These are phyloP conservation scores for Solanum paucissectum DNA, from an alignment of 257 asterid species.

Conservation along the genomic window DNA sequence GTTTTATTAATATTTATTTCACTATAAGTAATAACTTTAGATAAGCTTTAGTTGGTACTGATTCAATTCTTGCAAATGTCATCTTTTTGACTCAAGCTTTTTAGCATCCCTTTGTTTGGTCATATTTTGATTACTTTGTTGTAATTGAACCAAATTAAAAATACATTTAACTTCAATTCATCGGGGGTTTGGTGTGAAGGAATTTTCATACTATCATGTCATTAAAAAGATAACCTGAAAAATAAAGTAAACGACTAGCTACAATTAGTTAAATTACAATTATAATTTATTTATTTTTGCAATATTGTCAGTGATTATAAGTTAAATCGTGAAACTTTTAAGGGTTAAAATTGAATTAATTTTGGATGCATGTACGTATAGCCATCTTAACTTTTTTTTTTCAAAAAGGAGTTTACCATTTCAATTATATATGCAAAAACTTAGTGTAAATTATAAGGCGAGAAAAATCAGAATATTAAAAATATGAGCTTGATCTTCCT, in stretches of 20 bases:
- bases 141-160: not conserved
- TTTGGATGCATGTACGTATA: not conserved
- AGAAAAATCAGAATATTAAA: conserved; percentile 1
- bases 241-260: not conserved
- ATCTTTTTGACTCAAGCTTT: not conserved
- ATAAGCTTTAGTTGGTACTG: conserved; percentile 1
- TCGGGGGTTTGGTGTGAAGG: not conserved
- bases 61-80: conserved; percentile 7
- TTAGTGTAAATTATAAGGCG: conserved; percentile 6
- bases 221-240: not conserved
- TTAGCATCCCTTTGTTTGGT: conserved; percentile 3
- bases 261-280: not conserved
- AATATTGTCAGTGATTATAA: not conserved
- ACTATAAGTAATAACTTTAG: not conserved
- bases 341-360: not conserved
- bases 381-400: not conserved
- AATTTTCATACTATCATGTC: not conserved
- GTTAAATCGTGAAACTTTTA: not conserved
- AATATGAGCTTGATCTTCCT: not conserved
- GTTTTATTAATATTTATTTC: not conserved
- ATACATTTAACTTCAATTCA: not conserved
- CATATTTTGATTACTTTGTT: not conserved
- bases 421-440: not conserved
- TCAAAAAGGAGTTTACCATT: not conserved
- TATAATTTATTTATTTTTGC: not conserved